phyloP scores from a whole-genome alignment of 495 filamentous ascomycete genomes.

The Hyaloscypha variabilis region DNA sequence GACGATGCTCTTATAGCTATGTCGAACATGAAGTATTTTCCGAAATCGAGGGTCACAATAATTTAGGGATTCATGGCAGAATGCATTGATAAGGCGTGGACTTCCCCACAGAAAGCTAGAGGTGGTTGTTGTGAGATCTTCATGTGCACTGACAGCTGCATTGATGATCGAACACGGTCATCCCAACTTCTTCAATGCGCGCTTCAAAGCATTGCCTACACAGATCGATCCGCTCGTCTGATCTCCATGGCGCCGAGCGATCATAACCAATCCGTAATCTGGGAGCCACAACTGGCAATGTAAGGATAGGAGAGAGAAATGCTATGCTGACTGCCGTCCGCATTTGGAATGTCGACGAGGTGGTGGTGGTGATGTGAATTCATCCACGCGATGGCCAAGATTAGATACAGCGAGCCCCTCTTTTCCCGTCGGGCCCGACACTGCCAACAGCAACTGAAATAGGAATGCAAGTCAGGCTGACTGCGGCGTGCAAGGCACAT shows the following conservation, averaged over 20 bases:
- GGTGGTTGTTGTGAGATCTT: conserved; percentile 11
- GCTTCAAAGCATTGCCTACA: not conserved
- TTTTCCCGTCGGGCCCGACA: not conserved
- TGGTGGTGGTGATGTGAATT: not conserved
- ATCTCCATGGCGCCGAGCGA: not conserved
- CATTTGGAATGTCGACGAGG: not conserved
- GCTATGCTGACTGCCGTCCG: not conserved
- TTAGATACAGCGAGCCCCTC: not conserved
- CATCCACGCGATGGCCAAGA: not conserved
- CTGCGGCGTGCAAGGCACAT: not conserved
- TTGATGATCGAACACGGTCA: conserved; percentile 10
- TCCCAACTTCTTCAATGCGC: conserved; percentile 7
- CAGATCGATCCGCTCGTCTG: not conserved
- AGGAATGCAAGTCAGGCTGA: not conserved
- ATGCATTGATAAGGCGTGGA: not conserved
- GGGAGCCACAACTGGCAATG: not conserved
- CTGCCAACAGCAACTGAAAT: not conserved
- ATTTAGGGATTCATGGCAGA: conserved; percentile 13
- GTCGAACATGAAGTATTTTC: not conserved
- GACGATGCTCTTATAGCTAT: not conserved
- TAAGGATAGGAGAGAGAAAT: not conserved
- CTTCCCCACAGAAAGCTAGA: conserved; percentile 11
- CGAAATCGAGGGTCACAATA: conserved; percentile 5
- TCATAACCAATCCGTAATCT: not conserved
- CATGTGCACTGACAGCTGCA: conserved; percentile 16